phyloP scores from a whole-genome alignment of 1,284 basidiomycete species.

The Ceratobasidium papillatum region DNA sequence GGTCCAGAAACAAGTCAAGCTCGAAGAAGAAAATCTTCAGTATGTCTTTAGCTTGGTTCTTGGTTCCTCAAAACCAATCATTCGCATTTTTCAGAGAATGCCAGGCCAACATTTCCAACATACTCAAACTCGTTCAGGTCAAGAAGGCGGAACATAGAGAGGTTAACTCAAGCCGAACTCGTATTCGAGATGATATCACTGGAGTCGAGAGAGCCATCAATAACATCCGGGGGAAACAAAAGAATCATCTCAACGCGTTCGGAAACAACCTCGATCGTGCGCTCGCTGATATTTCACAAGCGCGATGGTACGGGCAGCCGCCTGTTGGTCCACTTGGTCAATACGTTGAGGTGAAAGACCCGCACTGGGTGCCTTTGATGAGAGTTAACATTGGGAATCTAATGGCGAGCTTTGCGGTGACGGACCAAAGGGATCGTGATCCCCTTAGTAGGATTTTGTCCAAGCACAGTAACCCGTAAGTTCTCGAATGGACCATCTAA shows the following conservation, averaged over 20 bases:
- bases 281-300: slow-evolving; percentile 63
- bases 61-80: background rate
- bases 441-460: slow-evolving; percentile 71
- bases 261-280: slow-evolving; percentile 66
- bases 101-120: slow-evolving; percentile 27
- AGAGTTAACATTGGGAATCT: slow-evolving; percentile 68
- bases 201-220: background rate
- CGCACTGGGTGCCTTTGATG: slow-evolving; percentile 72
- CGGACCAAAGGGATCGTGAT: slow-evolving; percentile 71
- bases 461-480: slow-evolving; percentile 59
- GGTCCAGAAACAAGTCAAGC: slow-evolving; percentile 17
- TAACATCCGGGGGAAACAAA: slow-evolving; percentile 37
- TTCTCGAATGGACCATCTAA: slow-evolving; percentile 52
- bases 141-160: slow-evolving; percentile 52
- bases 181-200: slow-evolving; percentile 50
- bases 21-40: slow-evolving; percentile 17
- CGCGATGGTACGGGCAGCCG: slow-evolving; percentile 69
- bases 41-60: background rate
- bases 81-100: background rate
- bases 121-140: slow-evolving; percentile 14
- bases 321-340: slow-evolving; percentile 91
- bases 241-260: slow-evolving; percentile 54
- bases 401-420: slow-evolving; percentile 82
- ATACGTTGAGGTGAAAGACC: slow-evolving; percentile 80
- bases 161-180: slow-evolving; percentile 65